These are phyloP conservation scores for Mycena filopes DNA, from an alignment of 768 basidiomycete genomes.

Conservation along the genomic window DNA sequence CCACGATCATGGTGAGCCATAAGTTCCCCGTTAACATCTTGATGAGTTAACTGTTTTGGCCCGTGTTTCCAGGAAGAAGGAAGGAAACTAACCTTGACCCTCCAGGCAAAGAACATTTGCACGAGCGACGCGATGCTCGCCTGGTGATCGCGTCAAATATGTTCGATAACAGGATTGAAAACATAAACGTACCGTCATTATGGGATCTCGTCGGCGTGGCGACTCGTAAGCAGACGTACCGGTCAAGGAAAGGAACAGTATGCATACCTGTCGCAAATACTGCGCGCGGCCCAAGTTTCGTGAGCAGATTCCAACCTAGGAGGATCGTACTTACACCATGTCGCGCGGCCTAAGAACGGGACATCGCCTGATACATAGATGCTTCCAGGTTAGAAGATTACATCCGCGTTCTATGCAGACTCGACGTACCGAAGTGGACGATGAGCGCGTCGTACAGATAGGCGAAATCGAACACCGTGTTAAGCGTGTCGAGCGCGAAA, in stretches of 20 bases:
- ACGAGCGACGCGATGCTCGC: conserved; percentile 32
- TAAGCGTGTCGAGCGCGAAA: conserved; percentile 52
- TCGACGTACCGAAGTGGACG: conserved; percentile 45
- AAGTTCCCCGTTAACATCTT: conserved; percentile 20
- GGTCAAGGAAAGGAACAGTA: neutral
- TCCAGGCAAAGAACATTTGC: conserved; percentile 32
- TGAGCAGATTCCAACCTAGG: neutral
- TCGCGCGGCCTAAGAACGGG: conserved; percentile 35
- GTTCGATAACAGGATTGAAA: neutral
- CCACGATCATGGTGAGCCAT: conserved; percentile 18
- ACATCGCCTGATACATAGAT: conserved; percentile 44
- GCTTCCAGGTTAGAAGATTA: too few relatives aligned
- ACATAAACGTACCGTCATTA: conserved; percentile 19
- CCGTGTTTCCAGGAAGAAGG: neutral
- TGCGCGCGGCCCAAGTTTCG: neutral
- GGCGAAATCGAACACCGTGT: conserved; percentile 46
- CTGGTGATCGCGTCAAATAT: conserved; percentile 5
- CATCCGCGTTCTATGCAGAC: too few relatives aligned
- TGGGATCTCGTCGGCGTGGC: conserved; percentile 26
- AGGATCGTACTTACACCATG: conserved; percentile 36
- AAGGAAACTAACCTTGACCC: conserved; percentile 61
- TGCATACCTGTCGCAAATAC: conserved; percentile 27
- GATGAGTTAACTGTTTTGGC: too few relatives aligned
- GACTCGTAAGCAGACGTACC: neutral
- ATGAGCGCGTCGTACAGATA: conserved; percentile 51